These are phyloP conservation scores for Echinochloa phyllopogon DNA, from an alignment of 176 grass and related monocot species.

Conservation along the genomic window DNA sequence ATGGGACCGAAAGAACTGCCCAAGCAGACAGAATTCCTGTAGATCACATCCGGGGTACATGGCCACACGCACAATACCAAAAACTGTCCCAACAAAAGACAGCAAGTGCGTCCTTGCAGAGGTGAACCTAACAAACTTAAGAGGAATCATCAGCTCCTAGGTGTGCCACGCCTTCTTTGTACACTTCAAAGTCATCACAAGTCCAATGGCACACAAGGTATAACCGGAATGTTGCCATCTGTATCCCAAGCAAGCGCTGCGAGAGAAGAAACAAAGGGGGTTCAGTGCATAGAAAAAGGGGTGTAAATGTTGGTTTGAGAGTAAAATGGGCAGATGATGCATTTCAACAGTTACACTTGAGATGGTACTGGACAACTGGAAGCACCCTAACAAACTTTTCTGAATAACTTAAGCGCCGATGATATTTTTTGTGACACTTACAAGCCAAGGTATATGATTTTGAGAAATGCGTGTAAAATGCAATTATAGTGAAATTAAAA, in stretches of 20 bases:
- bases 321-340: neutral
- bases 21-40: neutral
- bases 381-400: neutral
- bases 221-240: conserved; percentile 89
- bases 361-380: neutral
- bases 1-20: neutral
- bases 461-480: neutral
- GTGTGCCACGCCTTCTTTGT: conserved; percentile 70
- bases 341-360: neutral
- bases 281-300: neutral
- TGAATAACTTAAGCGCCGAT: neutral
- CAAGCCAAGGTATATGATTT: neutral
- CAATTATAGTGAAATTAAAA: neutral
- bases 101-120: conserved; percentile 13
- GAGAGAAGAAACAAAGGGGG: neutral
- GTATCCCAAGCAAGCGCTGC: conserved; percentile 69
- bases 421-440: neutral
- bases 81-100: conserved; percentile 32
- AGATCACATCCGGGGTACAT: conserved; percentile 18
- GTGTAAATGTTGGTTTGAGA: neutral
- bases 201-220: conserved; percentile 82
- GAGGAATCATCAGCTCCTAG: conserved; percentile 55
- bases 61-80: neutral
- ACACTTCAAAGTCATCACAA: conserved; percentile 74
- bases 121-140: conserved; percentile 27